Percentiles rank a stretch among this genome's conserved stretches.
phyloP scores from a whole-genome alignment of 1,284 basidiomycete species.

The Apiotrichum brassicae region DNA sequence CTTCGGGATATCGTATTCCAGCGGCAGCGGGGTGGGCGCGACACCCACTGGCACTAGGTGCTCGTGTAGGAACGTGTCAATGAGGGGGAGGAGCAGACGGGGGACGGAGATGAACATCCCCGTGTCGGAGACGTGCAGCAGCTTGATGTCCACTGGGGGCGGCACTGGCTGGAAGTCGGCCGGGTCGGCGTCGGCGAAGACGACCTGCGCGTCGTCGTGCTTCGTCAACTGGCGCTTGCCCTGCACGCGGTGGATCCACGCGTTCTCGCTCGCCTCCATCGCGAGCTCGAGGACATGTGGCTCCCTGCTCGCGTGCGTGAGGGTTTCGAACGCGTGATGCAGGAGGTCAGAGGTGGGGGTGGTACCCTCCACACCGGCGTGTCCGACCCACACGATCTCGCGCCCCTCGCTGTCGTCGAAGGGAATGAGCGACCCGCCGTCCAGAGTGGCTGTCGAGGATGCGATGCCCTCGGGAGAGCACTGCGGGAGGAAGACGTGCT shows the following conservation, averaged over 20 bases:
- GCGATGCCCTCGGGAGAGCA: too few species aligned
- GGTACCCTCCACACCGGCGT: conserved; percentile 4
- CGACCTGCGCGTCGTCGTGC: neutral
- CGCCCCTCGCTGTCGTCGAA: neutral
- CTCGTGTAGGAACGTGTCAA: conserved; percentile 42
- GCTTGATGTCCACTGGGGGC: conserved; percentile 5
- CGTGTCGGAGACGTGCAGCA: conserved; percentile 22
- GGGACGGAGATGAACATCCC: conserved; percentile 38
- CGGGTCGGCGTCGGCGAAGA: conserved; percentile 1
- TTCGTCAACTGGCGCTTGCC: neutral
- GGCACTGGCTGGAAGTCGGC: neutral
- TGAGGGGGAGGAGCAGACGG: conserved; percentile 21
- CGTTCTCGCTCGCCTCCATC: neutral
- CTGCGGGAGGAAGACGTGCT: conserved; percentile 9
- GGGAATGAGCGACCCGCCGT: conserved; percentile 15
- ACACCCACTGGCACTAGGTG: conserved; percentile 44
- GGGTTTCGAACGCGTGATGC: neutral
- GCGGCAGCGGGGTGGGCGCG: conserved; percentile 8
- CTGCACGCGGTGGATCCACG: too few species aligned
- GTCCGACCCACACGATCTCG: conserved; percentile 12
- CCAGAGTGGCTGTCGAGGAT: neutral
- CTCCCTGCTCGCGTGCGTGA: too few species aligned
- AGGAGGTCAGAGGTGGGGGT: neutral
- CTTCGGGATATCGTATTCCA: conserved; percentile 24
- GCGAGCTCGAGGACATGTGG: too few species aligned